Evolutionary conservation across 2,329 filamentous ascomycete genomes (phyloP).

Genomic region (Diaporthe citriasiana): DNA sequence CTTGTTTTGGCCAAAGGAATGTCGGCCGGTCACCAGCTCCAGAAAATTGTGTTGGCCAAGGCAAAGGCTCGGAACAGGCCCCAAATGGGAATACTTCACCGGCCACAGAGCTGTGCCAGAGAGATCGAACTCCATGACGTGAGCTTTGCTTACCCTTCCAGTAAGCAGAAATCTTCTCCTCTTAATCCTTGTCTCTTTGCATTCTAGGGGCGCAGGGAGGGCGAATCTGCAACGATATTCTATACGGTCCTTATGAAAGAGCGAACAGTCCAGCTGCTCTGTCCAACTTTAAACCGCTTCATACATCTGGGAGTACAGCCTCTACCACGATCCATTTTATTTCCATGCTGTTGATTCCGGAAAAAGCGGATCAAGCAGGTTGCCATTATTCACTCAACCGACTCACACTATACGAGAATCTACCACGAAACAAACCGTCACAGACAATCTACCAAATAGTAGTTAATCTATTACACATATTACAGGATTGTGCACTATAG

Average conservation of each 20-base stretch:
- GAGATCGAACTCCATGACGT: conserved; percentile 80
- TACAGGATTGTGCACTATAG: no score
- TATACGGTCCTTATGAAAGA: neutral
- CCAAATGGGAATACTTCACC: conserved; percentile 38
- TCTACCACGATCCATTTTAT: no score
- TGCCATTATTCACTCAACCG: neutral
- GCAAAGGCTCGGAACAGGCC: conserved; percentile 46
- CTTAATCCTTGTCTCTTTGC: neutral
- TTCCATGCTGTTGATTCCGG: neutral
- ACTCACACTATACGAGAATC: neutral
- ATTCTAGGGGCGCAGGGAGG: neutral
- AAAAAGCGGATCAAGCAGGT: neutral
- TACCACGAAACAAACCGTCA: no score
- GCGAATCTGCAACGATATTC: no score
- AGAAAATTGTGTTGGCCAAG: conserved; percentile 57
- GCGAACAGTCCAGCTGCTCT: neutral
- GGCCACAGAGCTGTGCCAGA: conserved; percentile 67
- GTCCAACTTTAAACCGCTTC: neutral
- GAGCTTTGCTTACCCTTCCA: conserved; percentile 85
- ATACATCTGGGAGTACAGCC: neutral
- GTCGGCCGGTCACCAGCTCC: conserved; percentile 76
- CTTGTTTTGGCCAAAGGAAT: conserved; percentile 85
- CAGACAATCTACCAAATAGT: no score
- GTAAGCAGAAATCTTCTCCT: neutral
- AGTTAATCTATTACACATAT: no score